These are phyloP conservation scores for Scalesia atractyloides DNA, from an alignment of 129 eudicot species.

Conservation along the genomic window DNA sequence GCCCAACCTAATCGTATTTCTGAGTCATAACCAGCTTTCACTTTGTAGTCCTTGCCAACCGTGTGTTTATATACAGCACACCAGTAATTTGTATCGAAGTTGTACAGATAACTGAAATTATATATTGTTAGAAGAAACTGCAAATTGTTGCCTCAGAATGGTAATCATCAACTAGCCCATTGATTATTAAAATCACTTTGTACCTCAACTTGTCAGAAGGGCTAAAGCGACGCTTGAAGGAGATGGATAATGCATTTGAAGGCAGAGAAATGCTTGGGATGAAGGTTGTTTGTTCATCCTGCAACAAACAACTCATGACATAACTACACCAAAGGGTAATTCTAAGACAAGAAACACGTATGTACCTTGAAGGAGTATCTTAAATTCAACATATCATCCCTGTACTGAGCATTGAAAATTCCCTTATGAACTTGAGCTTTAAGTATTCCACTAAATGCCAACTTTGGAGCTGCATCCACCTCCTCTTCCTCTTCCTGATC, in stretches of 20 bases:
- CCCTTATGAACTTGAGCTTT: slow-evolving; percentile 67
- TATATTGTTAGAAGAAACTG: neutral
- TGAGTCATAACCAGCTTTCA: slow-evolving; percentile 96
- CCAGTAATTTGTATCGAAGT: slow-evolving; percentile 80
- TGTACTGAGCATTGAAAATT: slow-evolving; percentile 65
- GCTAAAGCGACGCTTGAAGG: slow-evolving; percentile 79
- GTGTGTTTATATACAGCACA: slow-evolving; percentile 83
- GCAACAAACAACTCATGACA: slow-evolving; percentile 29
- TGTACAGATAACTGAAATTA: slow-evolving; percentile 67
- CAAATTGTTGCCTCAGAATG: neutral
- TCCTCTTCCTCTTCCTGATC: slow-evolving; percentile 43
- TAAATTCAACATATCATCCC: slow-evolving; percentile 64
- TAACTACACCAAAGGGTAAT: slow-evolving; percentile 8
- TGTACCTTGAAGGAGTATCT: slow-evolving; percentile 79
- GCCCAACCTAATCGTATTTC: slow-evolving; percentile 91
- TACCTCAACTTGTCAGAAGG: slow-evolving; percentile 72
- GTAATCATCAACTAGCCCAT: no score
- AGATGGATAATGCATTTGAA: slow-evolving; percentile 70
- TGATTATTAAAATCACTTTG: neutral
- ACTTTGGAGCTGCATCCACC: slow-evolving; percentile 43
- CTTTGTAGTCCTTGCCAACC: slow-evolving; percentile 78
- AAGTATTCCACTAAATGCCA: slow-evolving; percentile 64
- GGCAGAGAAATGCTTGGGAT: slow-evolving; percentile 82
- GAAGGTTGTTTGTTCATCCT: slow-evolving; percentile 81
- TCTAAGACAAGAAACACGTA: neutral